Evolutionary conservation across 441 rosid species (phyloP), one percentile per base, ranked within the genome.

Genomic region (Omphalea diandra): DNA sequence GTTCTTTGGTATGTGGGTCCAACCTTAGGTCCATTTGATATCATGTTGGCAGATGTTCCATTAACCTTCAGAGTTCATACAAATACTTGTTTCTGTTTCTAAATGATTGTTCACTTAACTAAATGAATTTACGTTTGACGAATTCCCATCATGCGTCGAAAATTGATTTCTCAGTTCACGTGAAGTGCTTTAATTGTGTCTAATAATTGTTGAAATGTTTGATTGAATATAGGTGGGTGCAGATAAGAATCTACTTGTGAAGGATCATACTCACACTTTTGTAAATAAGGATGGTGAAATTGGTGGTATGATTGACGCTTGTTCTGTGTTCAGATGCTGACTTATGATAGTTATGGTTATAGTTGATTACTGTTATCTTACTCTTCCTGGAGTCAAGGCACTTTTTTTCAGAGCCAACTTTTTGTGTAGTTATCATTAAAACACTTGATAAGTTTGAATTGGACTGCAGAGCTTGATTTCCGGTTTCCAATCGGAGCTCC

Each of bases 401-500:
- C 52, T 24, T 14, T 68, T 67, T 58, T 47, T 43, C 11, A 26
- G 32, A 22, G 15, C 41, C 40, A 38, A 43, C 50, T 29, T 44
- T 58, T 3, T 65, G 29, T 69, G 9, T 44, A 20, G n/a, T 0
- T 32, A 27, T 44, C 27, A 17, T 33, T 26, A 43, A 44, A 31
- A 41, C 61, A 11, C 33, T 74, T 81, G 35, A 63, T 64, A 63
- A 61, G 44, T 71, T 67, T 46, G 22, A 27, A 72, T 74, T 68
- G 41, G 33, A 71, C 67, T 83, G 82, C 88, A 95, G 99, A 93
- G 85, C 99, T 95, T 71, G 99, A 95, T 82, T 95, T 95, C 68
- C 89, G 97, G 68, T 95, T 90, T 79, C 92, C 86, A 31, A 57
- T 90, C 63, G 99, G 99, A 55, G 98, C 99, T 86, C 99, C 99